Evolutionary conservation across 2,329 filamentous ascomycete genomes (phyloP), one percentile per base, ranked within the genome.

Genomic region (Mariannaea elegans): DNA sequence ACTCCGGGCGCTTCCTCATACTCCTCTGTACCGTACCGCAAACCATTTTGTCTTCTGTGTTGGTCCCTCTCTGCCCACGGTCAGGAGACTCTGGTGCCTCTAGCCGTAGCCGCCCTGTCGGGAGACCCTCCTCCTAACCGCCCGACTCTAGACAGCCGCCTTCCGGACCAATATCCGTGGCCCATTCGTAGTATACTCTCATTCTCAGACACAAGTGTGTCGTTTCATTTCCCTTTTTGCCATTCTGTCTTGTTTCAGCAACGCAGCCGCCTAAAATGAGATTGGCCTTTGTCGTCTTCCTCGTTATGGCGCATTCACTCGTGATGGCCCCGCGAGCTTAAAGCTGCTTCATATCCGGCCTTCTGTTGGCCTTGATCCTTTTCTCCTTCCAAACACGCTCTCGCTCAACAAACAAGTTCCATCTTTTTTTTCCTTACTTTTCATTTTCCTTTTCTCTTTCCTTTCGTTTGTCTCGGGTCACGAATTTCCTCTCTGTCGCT

Each of bases 151-250:
- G 75, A 83, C 79, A 81, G 74, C 79, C 79, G 79, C 80, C 78
- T 60, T 64, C 66, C 70, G 72, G 79, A 77, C 83, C 83, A 86
- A 84, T 85, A 78, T 81, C 77, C 76, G 76, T 73, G 73, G 75
- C 75, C 76, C 73, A 67, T 79, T 73, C 64, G 63, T 70, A 63
- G 66, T 68, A 73, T 68, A 75, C 77, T 75, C 72, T 73, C 69
- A 72, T 69, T 67, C 80, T 81, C 74, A 78, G 81, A 85, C 75
- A 85, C 83, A 79, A 74, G 63, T 74, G 72, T 72, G 69, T 65
- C 71, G 83, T 86, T 86, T 86, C 83, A 85, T 77, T 74, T 73
- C 74, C 71, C 64, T 64, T 72, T 65, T 50, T 50, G 57, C 45
- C 65, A 48, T 46, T 42, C 51, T 61, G 53, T 62, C 64, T 65